A percentile compares a stretch with the other conserved stretches of the same genome.
These are phyloP conservation scores for Wickerhamomyces silvicola DNA, from an alignment of 805 yeast species.

Conservation along the genomic window DNA sequence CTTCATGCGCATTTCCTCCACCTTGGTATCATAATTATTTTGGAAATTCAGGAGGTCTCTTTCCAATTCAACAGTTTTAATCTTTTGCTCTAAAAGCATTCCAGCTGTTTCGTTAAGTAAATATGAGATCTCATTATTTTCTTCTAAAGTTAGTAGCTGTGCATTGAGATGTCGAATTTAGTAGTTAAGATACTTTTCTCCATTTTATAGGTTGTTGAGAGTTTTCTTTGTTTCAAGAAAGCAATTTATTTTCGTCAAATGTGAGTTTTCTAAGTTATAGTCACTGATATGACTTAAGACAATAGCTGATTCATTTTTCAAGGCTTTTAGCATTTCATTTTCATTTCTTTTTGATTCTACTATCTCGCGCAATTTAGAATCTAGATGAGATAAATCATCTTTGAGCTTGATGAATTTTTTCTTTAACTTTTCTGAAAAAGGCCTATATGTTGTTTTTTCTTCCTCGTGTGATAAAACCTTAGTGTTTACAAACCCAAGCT, in stretches of 20 bases:
- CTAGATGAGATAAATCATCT: too few relatives aligned
- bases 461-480: too few relatives aligned
- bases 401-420: too few relatives aligned
- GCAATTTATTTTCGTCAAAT: slow-evolving; percentile 21
- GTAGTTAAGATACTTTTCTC: slow-evolving; percentile 14
- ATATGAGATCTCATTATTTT: slow-evolving; percentile 27
- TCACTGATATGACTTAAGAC: too few relatives aligned
- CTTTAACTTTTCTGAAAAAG: too few relatives aligned
- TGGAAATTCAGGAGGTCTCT: slow-evolving; percentile 16
- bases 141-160: slow-evolving; percentile 16
- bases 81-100: slow-evolving; percentile 40
- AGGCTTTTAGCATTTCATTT: slow-evolving; percentile 8
- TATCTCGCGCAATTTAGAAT: too few relatives aligned
- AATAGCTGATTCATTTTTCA: slow-evolving; percentile 16
- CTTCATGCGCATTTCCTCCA: neutral
- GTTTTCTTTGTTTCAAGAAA: slow-evolving; percentile 20
- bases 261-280: slow-evolving; percentile 17
- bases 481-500: too few relatives aligned
- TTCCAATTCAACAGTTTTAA: slow-evolving; percentile 27
- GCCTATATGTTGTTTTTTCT: too few relatives aligned
- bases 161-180: slow-evolving; percentile 1
- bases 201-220: slow-evolving; percentile 15
- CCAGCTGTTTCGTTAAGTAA: slow-evolving; percentile 40
- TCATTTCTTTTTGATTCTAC: too few relatives aligned
- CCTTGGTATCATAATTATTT: slow-evolving; percentile 10